Base-by-base conservation (phyloP, 1,284 basidiomycete species). In the Cutaneotrichosporon sp. region DNA sequence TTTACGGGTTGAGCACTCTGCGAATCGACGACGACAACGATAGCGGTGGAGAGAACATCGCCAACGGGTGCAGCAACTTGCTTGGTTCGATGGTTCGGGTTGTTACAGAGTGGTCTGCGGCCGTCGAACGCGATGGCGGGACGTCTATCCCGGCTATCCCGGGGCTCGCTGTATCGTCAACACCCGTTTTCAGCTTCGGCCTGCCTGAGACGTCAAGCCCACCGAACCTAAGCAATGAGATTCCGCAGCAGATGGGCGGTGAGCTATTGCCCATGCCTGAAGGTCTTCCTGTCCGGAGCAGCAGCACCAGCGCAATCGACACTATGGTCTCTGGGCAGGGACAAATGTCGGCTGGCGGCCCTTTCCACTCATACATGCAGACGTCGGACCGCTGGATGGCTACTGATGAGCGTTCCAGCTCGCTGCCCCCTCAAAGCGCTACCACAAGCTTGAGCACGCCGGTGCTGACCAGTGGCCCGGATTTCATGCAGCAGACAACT, bases 351-450 rank as follows among this genome's bases (percentile, higher is more conserved):
- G 29, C 29, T 31, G 29, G 29, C 12, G 35, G n/a, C 10, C 38
- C 29, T 10, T 51, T 51, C 32, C 61, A 61, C 31, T 57, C 57
- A 12, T 68, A 68, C 46, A 66, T 68, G 64, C 54, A 65, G 32
- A 59, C 57, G 8, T 67, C 66, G 31, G 68, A 68, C 51, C 34
- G 68, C 22, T 70, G 68, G 68, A 66, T 70, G 63, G 65, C 68
- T 4, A 49, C 49, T 20, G 53, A 50, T 22, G 49, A 60, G 22
- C 46, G 35, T 11, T 41, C 38, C 7, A 42, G 14, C 17, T 44
- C 42, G 17, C n/a, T 44, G 17, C 42, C 42, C 5, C 42, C 42
- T 10, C 38, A 41, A n/a, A 31, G 29, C 14, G 29, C 29, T 31
- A 14, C 29, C 3, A 31, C n/a, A n/a, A n/a, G n/a, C n/a, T n/a